Conservation (phyloP, 2,329 filamentous ascomycete genomes). For the Aureobasidium lini region DNA sequence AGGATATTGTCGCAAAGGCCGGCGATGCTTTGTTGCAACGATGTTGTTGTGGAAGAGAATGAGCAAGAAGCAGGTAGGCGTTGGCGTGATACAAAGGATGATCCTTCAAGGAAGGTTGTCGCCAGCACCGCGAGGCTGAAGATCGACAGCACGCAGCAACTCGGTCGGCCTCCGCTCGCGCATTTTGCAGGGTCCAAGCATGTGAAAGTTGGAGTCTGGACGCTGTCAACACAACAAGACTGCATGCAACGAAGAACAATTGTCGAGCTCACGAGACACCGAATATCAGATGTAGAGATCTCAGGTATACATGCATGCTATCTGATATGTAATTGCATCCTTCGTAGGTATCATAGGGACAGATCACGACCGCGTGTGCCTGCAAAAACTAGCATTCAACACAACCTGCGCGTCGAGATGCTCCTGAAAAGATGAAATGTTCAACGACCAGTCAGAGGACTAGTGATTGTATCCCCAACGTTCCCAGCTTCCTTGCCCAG, state of each 20-base stretch:
- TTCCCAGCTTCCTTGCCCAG: conserved; percentile 24
- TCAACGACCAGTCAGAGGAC: conserved; percentile 16
- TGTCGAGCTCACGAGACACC: no score
- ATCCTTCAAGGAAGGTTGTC: neutral
- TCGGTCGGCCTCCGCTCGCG: neutral
- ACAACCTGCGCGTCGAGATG: neutral
- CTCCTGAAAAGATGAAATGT: neutral
- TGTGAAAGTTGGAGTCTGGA: neutral
- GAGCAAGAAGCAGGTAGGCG: neutral
- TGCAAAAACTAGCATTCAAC: neutral
- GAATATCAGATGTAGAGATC: no score
- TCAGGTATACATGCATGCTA: no score
- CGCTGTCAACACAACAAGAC: no score
- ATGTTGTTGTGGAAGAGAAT: neutral
- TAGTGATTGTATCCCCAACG: conserved; percentile 13
- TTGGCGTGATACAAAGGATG: neutral
- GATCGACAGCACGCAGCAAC: neutral
- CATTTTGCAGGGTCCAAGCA: neutral
- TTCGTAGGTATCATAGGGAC: no score
- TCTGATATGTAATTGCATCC: no score
- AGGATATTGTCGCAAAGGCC: neutral
- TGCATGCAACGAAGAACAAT: no score
- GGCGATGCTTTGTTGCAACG: neutral
- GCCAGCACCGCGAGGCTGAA: neutral
- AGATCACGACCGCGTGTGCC: no score